Conservation (phyloP, 306 rosid species). For the Carpinus fangiana region DNA sequence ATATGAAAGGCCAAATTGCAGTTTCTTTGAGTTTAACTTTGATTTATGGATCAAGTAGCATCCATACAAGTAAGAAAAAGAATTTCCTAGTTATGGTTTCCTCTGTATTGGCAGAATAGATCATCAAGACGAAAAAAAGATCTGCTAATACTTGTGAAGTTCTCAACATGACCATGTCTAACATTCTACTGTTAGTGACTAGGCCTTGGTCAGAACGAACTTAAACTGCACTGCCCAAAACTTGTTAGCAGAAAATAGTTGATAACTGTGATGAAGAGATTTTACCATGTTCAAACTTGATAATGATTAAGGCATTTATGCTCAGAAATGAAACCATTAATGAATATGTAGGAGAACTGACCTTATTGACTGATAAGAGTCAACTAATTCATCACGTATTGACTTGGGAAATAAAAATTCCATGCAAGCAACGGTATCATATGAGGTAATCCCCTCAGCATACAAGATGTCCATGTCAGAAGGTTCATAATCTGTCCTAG, state of each 20-base stretch:
- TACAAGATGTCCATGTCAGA: slow-evolving; percentile 70
- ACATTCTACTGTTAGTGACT: background rate
- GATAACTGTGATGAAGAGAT: slow-evolving; percentile 1
- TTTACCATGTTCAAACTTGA: background rate
- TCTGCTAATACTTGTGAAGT: background rate
- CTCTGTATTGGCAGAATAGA: background rate
- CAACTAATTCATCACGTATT: slow-evolving; percentile 37
- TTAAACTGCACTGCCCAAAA: background rate
- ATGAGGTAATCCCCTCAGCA: slow-evolving; percentile 67
- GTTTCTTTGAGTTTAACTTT: background rate
- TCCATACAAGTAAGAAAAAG: background rate
- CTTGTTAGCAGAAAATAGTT: background rate
- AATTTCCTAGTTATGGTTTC: background rate
- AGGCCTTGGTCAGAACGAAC: background rate
- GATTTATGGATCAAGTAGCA: background rate
- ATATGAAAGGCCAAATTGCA: background rate
- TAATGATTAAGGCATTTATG: background rate
- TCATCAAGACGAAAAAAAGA: background rate
- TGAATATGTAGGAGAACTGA: slow-evolving; percentile 24
- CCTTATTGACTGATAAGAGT: slow-evolving; percentile 45
- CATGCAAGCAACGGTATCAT: slow-evolving; percentile 55
- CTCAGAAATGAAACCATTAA: background rate
- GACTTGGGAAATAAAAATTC: slow-evolving; percentile 56
- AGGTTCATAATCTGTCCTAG: slow-evolving; percentile 57
- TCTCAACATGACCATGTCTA: background rate